Percentiles rank a stretch among this genome's conserved stretches.
phyloP scores from a whole-genome alignment of 2,329 filamentous ascomycete species.

The Cyphellophora attinorum region DNA sequence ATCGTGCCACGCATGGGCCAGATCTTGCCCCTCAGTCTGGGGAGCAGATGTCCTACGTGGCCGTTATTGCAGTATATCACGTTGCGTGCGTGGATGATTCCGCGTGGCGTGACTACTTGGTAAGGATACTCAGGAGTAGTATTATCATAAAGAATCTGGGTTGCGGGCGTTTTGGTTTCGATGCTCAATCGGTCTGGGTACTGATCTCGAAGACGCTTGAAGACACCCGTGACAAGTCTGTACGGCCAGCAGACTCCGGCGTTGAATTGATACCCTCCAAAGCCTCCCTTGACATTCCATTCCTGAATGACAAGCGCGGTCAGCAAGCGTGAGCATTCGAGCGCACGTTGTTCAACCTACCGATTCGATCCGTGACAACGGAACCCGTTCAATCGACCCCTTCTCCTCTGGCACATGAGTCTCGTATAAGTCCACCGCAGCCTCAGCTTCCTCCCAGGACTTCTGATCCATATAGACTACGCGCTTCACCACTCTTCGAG shows the following conservation, averaged over 20 bases:
- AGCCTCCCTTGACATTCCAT: conserved; percentile 12
- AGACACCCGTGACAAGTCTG: conserved; percentile 23
- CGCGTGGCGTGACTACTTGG: conserved; percentile 26
- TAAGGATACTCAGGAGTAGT: conserved; percentile 16
- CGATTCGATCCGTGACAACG: no score
- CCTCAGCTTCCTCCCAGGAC: conserved; percentile 3
- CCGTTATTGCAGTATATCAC: conserved; percentile 35
- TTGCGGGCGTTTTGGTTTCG: conserved; percentile 16
- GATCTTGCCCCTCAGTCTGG: conserved; percentile 26
- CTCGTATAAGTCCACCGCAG: conserved; percentile 5
- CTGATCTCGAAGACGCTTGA: conserved; percentile 4
- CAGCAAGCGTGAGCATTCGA: no score
- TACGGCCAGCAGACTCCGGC: conserved; percentile 27
- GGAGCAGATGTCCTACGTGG: conserved; percentile 31
- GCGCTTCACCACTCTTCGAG: conserved; percentile 2
- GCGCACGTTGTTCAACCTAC: no score
- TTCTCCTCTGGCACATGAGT: conserved; percentile 6
- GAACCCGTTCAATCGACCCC: conserved; percentile 1
- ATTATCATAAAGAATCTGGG: conserved; percentile 4
- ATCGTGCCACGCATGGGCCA: conserved; percentile 32
- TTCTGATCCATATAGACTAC: conserved; percentile 6
- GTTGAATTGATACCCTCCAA: conserved; percentile 14
- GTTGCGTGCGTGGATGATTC: conserved; percentile 23
- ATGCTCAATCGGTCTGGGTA: conserved; percentile 10
- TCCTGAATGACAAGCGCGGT: no score